These are phyloP conservation scores for Yamadazyma sp. DNA, from an alignment of 805 yeast genomes.

Conservation along the genomic window DNA sequence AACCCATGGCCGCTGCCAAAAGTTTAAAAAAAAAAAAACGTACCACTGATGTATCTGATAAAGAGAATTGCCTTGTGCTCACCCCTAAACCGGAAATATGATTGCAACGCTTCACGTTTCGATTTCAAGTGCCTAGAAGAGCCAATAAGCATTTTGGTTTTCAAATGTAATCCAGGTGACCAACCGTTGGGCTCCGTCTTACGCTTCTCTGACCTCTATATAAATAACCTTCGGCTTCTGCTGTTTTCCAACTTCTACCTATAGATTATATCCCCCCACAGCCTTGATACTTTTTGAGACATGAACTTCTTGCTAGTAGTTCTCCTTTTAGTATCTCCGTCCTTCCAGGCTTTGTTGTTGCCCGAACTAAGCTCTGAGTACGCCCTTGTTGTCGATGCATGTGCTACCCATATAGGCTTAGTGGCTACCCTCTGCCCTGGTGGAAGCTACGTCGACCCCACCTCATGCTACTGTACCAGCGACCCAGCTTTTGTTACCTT, in stretches of 20 bases:
- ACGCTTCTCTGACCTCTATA: too few species aligned
- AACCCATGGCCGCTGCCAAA: too few species aligned
- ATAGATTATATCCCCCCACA: too few species aligned
- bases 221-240: background rate
- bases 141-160: too few species aligned
- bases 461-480: conserved; percentile 18
- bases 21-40: conserved; percentile 1
- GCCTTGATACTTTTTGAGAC: too few species aligned
- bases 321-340: background rate
- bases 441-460: conserved; percentile 1
- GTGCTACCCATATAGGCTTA: conserved; percentile 14
- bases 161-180: too few species aligned
- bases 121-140: background rate
- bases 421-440: conserved; percentile 18
- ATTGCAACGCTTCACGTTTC: background rate
- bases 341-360: conserved; percentile 5
- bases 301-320: conserved; percentile 9
- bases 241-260: too few species aligned
- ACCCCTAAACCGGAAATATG: conserved; percentile 2
- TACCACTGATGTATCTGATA: conserved; percentile 10
- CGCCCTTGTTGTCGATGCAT: conserved; percentile 16
- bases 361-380: conserved; percentile 12
- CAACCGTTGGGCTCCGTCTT: conserved; percentile 1
- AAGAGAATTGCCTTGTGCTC: conserved; percentile 4
- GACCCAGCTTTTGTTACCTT: conserved; percentile 22